phyloP scores from a whole-genome alignment of 805 yeast species.

The Saturnispora dispora region DNA sequence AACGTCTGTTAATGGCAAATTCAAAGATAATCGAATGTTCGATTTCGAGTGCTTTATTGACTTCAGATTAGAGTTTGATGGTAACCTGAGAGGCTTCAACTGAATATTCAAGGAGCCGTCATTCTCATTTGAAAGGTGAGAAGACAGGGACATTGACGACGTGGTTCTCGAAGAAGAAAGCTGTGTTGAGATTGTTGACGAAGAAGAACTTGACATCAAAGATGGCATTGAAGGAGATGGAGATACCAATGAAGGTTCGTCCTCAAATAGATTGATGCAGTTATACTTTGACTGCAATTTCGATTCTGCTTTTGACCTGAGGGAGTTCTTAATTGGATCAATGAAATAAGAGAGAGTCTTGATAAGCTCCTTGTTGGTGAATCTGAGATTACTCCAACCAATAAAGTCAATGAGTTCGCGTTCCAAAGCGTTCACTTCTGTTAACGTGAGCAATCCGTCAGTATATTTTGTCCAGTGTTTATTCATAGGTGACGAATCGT shows the following conservation, averaged over 20 bases:
- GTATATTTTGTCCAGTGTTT: slow-evolving; percentile 96
- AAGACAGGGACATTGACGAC: slow-evolving; percentile 25
- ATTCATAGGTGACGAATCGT: slow-evolving; percentile 91
- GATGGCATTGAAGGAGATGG: slow-evolving; percentile 11
- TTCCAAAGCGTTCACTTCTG: slow-evolving; percentile 86
- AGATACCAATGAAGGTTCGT: neutral
- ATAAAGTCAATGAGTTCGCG: slow-evolving; percentile 74
- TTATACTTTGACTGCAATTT: neutral
- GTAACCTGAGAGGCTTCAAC: slow-evolving; percentile 13
- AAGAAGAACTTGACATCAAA: slow-evolving; percentile 10
- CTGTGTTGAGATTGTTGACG: slow-evolving; percentile 15
- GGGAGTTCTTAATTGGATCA: slow-evolving; percentile 54
- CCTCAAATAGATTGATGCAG: neutral
- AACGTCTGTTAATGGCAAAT: slow-evolving; percentile 3
- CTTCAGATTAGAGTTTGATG: slow-evolving; percentile 2
- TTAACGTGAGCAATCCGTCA: slow-evolving; percentile 64
- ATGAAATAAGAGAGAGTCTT: slow-evolving; percentile 67
- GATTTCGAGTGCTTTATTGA: slow-evolving; percentile 5
- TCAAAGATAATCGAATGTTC: slow-evolving; percentile 1
- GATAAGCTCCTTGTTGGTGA: slow-evolving; percentile 61
- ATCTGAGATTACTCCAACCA: slow-evolving; percentile 70
- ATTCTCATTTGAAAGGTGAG: neutral
- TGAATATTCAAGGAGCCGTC: slow-evolving; percentile 2
- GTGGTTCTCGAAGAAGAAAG: slow-evolving; percentile 23
- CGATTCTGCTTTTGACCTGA: slow-evolving; percentile 22